A percentile compares a stretch with the other conserved stretches of the same genome.
phyloP scores from a whole-genome alignment of 495 filamentous ascomycete species.

The Filosporella fistucella region DNA sequence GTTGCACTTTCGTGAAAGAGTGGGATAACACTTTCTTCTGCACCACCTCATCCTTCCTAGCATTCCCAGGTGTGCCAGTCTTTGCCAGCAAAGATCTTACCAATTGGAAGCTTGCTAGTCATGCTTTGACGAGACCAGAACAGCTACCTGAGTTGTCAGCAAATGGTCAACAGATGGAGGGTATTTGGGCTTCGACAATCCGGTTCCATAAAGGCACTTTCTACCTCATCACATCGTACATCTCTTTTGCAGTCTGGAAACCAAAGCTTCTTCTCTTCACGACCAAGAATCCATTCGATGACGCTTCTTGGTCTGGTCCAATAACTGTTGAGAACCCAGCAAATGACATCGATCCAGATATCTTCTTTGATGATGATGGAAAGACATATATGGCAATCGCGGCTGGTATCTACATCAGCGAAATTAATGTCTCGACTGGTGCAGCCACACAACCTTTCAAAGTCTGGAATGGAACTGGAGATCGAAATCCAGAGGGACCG shows the following conservation, averaged over 20 bases:
- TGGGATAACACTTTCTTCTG: constrained; percentile 48
- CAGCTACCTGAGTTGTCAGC: constrained; percentile 34
- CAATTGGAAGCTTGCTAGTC: constrained; percentile 43
- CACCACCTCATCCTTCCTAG: constrained; percentile 47
- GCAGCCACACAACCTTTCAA: constrained; percentile 29
- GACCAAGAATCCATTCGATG: constrained; percentile 7
- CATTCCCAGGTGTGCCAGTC: constrained; percentile 49
- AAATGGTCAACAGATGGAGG: constrained; percentile 24
- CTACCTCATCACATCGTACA: constrained; percentile 27
- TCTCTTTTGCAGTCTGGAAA: neutral
- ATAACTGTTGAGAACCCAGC: constrained; percentile 24
- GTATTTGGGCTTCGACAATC: constrained; percentile 41
- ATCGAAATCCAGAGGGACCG: constrained; percentile 55
- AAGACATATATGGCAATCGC: constrained; percentile 35
- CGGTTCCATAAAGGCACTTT: constrained; percentile 35
- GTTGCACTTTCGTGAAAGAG: constrained; percentile 45
- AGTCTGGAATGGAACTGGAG: constrained; percentile 52
- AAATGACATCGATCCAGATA: constrained; percentile 36
- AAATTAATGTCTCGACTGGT: constrained; percentile 43
- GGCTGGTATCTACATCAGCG: constrained; percentile 29
- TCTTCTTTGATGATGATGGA: constrained; percentile 47
- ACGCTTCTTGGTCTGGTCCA: constrained; percentile 25
- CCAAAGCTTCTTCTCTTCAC: constrained; percentile 17
- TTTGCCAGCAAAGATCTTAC: constrained; percentile 49
- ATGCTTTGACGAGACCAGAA: constrained; percentile 35